Percentiles rank a stretch among this genome's conserved stretches.
These are phyloP conservation scores for Podila verticillata DNA, from an alignment of 192 early-diverging fungal genomes.

Conservation along the genomic window DNA sequence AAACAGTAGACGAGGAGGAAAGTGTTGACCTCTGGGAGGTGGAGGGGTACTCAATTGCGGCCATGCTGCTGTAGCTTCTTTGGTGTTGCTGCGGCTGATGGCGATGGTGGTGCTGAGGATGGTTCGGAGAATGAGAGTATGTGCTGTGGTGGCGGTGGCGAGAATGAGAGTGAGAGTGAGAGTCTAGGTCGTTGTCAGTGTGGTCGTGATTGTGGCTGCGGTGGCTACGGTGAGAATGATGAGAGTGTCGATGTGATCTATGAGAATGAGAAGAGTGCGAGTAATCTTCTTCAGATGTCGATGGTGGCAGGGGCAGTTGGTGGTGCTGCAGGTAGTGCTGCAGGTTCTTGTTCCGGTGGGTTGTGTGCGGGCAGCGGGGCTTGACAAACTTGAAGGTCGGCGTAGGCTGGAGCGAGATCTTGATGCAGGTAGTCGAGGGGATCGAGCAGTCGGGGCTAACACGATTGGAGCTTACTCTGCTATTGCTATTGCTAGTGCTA, in stretches of 20 bases:
- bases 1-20: not conserved
- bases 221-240: slow-evolving; percentile 1
- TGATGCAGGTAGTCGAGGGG: slow-evolving; percentile 45
- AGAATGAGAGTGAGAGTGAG: slow-evolving; percentile 8
- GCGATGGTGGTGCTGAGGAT: not conserved
- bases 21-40: not conserved
- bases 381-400: slow-evolving; percentile 38
- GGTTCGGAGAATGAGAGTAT: slow-evolving; percentile 1
- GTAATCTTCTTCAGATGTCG: not conserved
- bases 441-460: slow-evolving; percentile 46
- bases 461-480: slow-evolving; percentile 10
- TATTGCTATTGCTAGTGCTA: not conserved
- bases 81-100: not conserved
- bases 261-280: slow-evolving; percentile 7
- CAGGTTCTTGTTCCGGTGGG: slow-evolving; percentile 7
- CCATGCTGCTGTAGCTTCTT: slow-evolving; percentile 10
- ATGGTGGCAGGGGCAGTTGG: slow-evolving; percentile 23
- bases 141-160: not conserved
- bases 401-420: slow-evolving; percentile 49
- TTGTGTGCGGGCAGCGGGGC: slow-evolving; percentile 42
- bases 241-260: not conserved
- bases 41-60: slow-evolving; percentile 21
- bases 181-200: not conserved
- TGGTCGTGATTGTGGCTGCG: slow-evolving; percentile 5
- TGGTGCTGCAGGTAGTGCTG: slow-evolving; percentile 33